Percentiles rank a stretch among this genome's conserved stretches.
phyloP scores from a whole-genome alignment of 1,284 basidiomycete species.

The Rhodotorula sp. region DNA sequence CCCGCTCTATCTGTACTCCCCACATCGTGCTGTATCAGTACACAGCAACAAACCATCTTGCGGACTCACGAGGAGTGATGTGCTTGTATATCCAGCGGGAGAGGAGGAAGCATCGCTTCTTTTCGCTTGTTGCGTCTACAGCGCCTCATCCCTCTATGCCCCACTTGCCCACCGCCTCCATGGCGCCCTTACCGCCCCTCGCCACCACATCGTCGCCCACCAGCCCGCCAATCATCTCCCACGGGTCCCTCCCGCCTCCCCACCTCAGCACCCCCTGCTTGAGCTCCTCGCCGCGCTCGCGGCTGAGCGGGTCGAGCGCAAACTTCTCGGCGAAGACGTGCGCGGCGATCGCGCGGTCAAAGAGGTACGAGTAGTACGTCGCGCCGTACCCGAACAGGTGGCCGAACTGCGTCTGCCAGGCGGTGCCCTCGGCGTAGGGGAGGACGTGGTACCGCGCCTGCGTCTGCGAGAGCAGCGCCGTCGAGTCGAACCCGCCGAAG shows the following conservation, averaged over 20 bases:
- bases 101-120: neutral
- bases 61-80: no score
- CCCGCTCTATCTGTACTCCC: neutral
- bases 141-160: slow-evolving; percentile 59
- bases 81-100: no score
- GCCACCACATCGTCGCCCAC: slow-evolving; percentile 66
- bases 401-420: slow-evolving; percentile 93
- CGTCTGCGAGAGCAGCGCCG: slow-evolving; percentile 60
- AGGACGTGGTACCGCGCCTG: slow-evolving; percentile 73
- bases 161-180: slow-evolving; percentile 88
- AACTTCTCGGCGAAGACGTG: slow-evolving; percentile 84
- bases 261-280: slow-evolving; percentile 73
- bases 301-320: slow-evolving; percentile 50
- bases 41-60: no score
- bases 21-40: neutral
- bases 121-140: neutral
- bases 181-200: slow-evolving; percentile 73
- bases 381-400: slow-evolving; percentile 96
- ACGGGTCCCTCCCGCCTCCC: slow-evolving; percentile 91
- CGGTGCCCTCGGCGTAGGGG: slow-evolving; percentile 75
- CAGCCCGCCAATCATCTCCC: slow-evolving; percentile 83
- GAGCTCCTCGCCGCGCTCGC: slow-evolving; percentile 69
- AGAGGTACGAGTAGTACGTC: slow-evolving; percentile 95
- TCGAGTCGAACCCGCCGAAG: slow-evolving; percentile 65
- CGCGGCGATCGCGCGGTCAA: slow-evolving; percentile 92